Evolutionary conservation across 805 yeast species (phyloP), one percentile per base, ranked within the genome.

Genomic region (Metschnikowia vanudenii): DNA sequence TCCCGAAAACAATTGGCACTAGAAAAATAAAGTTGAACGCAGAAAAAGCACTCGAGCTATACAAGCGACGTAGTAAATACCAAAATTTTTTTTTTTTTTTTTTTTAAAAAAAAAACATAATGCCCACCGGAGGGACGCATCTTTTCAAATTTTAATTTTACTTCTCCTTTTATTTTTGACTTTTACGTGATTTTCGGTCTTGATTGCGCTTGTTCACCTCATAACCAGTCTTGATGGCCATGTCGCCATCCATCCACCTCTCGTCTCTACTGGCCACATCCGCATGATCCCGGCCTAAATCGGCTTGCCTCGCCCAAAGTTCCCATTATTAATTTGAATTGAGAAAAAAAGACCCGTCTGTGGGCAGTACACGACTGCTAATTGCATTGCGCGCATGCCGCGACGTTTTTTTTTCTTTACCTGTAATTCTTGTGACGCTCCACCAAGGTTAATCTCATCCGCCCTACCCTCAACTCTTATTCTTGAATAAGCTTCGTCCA

Each of bases 341-440:
- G 18, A 20, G 28, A 26, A 34, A 11, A 17, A 16, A 18, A 16
- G 9, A 30, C 17, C 17, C 17, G 33, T 9, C 11, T 14, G 17
- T 14, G 45, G 29, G 28, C 28, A 11, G 29, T 24, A n/a, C 45
- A 41, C 45, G 45, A 39, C 45, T 18, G 28, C 36, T 13, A 24
- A 8, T 35, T 37, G 46, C 41, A 37, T 19, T 33, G 42, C 22
- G 46, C 28, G 47, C 35, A 19, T 28, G 42, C 39, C 47, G 34
- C 47, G 42, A 38, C 47, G 39, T 24, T 43, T 43, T 43, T 43
- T 31, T 30, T 14, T 30, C 17, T 30, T 26, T 12, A 10, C 33
- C 34, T 17, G 16, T 16, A 32, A 37, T 37, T 14, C 41, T 22
- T 35, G 26, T 30, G 30, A 20, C 22, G 20, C 36, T 17, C 17